Conservation (phyloP, 2,329 filamentous ascomycete genomes). For the Decorospora gaudefroyi region DNA sequence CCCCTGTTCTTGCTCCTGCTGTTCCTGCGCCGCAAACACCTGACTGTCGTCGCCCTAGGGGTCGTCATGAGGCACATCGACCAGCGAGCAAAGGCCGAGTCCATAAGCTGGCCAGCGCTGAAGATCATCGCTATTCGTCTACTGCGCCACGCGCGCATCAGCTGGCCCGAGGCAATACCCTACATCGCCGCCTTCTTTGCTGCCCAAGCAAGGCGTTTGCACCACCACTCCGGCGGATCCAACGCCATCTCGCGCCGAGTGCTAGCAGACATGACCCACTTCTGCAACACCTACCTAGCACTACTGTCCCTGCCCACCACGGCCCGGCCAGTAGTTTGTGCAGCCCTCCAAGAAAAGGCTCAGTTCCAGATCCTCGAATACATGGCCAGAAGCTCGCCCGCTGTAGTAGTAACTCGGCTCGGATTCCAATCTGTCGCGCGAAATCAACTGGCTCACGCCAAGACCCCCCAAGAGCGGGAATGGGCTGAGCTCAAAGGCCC, state of each 20-base stretch:
- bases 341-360: conserved; percentile 58
- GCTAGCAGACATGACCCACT: conserved; percentile 39
- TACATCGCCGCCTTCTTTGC: conserved; percentile 38
- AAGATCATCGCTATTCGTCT: conserved; percentile 34
- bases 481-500: conserved; percentile 64
- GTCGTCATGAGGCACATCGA: conserved; percentile 33
- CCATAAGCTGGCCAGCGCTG: conserved; percentile 30
- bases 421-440: conserved; percentile 62
- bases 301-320: conserved; percentile 56
- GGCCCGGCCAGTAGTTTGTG: conserved; percentile 56
- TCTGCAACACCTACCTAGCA: conserved; percentile 56
- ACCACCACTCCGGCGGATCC: conserved; percentile 1
- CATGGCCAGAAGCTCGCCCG: conserved; percentile 61
- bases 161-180: conserved; percentile 41
- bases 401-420: conserved; percentile 59
- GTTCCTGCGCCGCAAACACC: conserved; percentile 38
- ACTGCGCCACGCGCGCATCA: conserved; percentile 37
- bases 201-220: conserved; percentile 29
- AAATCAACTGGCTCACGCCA: conserved; percentile 62
- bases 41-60: conserved; percentile 27
- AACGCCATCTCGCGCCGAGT: conserved; percentile 6
- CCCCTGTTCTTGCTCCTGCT: conserved; percentile 42
- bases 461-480: conserved; percentile 59
- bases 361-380: conserved; percentile 61
- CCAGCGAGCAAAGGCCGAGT: conserved; percentile 17